Conservation (phyloP, 2,329 filamentous ascomycete genomes). For the Pochonia chlamydosporia region DNA sequence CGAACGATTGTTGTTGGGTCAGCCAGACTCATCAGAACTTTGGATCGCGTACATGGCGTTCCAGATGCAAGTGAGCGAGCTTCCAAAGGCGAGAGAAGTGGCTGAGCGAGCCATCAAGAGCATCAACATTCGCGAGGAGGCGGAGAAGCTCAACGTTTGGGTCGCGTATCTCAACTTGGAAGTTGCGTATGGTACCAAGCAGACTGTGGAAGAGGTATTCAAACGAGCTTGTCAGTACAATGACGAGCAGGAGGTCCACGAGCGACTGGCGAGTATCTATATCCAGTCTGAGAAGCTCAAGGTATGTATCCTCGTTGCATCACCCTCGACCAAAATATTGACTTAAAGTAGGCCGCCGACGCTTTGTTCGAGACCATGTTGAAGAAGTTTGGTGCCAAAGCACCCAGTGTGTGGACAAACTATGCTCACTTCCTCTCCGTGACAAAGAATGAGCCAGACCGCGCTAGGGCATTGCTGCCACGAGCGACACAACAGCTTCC, state of each 20-base stretch:
- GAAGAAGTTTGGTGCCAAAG: conserved; percentile 81
- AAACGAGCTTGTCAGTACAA: conserved; percentile 92
- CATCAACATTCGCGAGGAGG: conserved; percentile 85
- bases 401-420: conserved; percentile 82
- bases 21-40: conserved; percentile 86
- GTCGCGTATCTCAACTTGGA: conserved; percentile 91
- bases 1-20: conserved; percentile 84
- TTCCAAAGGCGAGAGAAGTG: conserved; percentile 80
- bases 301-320: conserved; percentile 46
- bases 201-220: conserved; percentile 79
- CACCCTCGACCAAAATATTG: neutral
- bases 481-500: conserved; percentile 82
- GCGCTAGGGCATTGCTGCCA: conserved; percentile 69
- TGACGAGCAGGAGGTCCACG: conserved; percentile 82
- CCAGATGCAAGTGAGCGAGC: conserved; percentile 86
- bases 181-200: conserved; percentile 80
- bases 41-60: conserved; percentile 99
- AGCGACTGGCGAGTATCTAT: conserved; percentile 88
- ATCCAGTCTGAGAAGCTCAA: conserved; percentile 83
- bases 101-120: conserved; percentile 86
- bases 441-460: conserved; percentile 61
- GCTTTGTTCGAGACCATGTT: conserved; percentile 78
- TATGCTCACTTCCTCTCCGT: conserved; percentile 91
- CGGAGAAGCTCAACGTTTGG: conserved; percentile 94
- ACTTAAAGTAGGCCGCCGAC: conserved; percentile 66